These are phyloP conservation scores for Tylopilus plumbeoviolaceoides DNA, from an alignment of 768 basidiomycete genomes.

Conservation along the genomic window DNA sequence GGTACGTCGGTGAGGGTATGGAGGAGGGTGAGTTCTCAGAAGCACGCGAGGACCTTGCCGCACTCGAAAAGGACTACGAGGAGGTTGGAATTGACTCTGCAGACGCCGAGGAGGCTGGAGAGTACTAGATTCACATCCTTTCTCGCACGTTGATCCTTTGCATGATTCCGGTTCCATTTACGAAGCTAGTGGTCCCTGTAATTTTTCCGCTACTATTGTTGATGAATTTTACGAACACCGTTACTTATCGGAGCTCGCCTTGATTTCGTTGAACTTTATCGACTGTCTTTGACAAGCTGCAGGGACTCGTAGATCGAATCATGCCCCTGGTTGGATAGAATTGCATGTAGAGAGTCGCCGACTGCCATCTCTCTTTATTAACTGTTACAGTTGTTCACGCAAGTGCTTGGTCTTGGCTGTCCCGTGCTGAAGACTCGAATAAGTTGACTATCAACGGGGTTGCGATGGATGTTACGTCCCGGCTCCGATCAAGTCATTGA, in stretches of 20 bases:
- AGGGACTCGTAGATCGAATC: too few species aligned
- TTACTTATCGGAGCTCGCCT: too few species aligned
- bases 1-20: slow-evolving; percentile 78
- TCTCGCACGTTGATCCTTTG: slow-evolving; percentile 9
- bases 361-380: too few species aligned
- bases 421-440: too few species aligned
- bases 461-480: neutral
- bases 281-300: too few species aligned
- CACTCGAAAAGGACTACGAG: slow-evolving; percentile 96
- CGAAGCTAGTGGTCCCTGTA: slow-evolving; percentile 25
- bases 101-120: slow-evolving; percentile 47
- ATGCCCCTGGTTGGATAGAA: too few species aligned
- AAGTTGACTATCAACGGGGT: too few species aligned
- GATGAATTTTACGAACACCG: slow-evolving; percentile 29
- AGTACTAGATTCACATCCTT: slow-evolving; percentile 34
- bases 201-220: slow-evolving; percentile 19
- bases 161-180: slow-evolving; percentile 12
- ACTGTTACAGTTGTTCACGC: too few species aligned
- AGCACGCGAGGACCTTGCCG: slow-evolving; percentile 98
- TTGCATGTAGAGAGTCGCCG: too few species aligned
- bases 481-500: neutral
- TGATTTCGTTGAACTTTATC: too few species aligned
- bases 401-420: too few species aligned
- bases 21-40: slow-evolving; percentile 97
- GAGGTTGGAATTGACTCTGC: slow-evolving; percentile 66